A percentile compares a stretch with the other conserved stretches of the same genome.
These are phyloP conservation scores for Dendrothele bispora DNA, from an alignment of 768 basidiomycete species.

Conservation along the genomic window DNA sequence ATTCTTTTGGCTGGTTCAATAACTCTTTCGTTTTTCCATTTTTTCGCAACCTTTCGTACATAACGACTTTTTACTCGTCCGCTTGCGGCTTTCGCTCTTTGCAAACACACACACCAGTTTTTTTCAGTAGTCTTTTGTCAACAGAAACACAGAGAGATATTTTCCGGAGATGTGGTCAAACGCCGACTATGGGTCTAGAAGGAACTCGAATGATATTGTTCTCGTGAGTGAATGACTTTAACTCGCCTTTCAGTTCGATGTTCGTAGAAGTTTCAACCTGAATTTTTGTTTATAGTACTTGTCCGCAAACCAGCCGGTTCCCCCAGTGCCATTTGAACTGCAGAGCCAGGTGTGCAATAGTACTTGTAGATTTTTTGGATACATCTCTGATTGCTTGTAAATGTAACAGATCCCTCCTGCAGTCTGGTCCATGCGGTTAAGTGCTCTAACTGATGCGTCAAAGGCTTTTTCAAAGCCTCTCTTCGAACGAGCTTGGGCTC, in stretches of 20 bases:
- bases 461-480: constrained; percentile 41
- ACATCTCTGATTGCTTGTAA: not conserved
- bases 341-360: constrained; percentile 31
- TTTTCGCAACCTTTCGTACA: too few species aligned
- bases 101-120: not conserved
- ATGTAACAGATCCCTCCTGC: constrained; percentile 40
- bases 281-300: constrained; percentile 27
- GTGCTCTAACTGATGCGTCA: constrained; percentile 33
- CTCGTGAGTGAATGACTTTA: constrained; percentile 19
- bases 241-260: not conserved
- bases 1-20: constrained; percentile 12
- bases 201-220: constrained; percentile 16
- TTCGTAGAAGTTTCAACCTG: not conserved
- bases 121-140: constrained; percentile 10
- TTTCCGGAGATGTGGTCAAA: constrained; percentile 3
- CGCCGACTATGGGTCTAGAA: constrained; percentile 1
- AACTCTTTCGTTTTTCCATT: constrained; percentile 10
- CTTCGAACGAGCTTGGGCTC: constrained; percentile 44
- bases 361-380: not conserved
- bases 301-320: constrained; percentile 26
- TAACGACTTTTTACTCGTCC: too few species aligned
- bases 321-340: constrained; percentile 36
- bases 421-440: constrained; percentile 43
- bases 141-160: constrained; percentile 9
- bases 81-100: constrained; percentile 7